Base-by-base conservation (phyloP, 805 yeast species). In the Saturnispora dispora region DNA sequence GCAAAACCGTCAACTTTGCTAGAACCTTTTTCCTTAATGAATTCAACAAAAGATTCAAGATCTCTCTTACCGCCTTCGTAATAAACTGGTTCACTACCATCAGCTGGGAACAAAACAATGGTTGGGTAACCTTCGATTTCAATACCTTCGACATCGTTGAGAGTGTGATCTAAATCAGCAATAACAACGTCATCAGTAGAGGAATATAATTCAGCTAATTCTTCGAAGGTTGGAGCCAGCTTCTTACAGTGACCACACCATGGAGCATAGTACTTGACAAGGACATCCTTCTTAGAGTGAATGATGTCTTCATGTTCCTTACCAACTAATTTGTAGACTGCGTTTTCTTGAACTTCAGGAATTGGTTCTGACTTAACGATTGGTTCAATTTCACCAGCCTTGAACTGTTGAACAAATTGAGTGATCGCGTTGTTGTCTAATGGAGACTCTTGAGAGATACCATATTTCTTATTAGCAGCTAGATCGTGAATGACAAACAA, bases 211-310 rank as follows among this genome's bases (percentile, higher is more conserved):
- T 73, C 82, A 48, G 91, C 97, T 58, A 93, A 78, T 65, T 90
- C 93, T 66, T 87, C 71, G 65, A 74, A 84, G 2, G 78, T 79
- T 4, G 85, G 82, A 53, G 80, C 78, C 49, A 91, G 70, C 53
- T 80, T 76, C 60, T 82, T 76, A 69, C 99, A 91, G 67, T 91
- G 88, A 7, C 97, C 96, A 71, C 99, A 91, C 98, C 98, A 90
- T 37, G 97, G 96, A 7, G 98, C 97, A 66, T 85, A 90, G 67
- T 90, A 90, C 70, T 89, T 88, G 22, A 88, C 90, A 18, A 89
- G 95, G 36, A 86, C 83, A 65, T 85, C 91, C 71, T 81, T 84
- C 48, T 65, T 63, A 60, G 82, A 82, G 30, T 68, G 69, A 49
- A 88, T 77, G 53, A 88, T 71, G 33, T 76, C 79, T 47, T 85